Evolutionary conservation across 2,329 filamentous ascomycete species (phyloP), one percentile per base, ranked within the genome.

Genomic region (Penicillium sumatraense): DNA sequence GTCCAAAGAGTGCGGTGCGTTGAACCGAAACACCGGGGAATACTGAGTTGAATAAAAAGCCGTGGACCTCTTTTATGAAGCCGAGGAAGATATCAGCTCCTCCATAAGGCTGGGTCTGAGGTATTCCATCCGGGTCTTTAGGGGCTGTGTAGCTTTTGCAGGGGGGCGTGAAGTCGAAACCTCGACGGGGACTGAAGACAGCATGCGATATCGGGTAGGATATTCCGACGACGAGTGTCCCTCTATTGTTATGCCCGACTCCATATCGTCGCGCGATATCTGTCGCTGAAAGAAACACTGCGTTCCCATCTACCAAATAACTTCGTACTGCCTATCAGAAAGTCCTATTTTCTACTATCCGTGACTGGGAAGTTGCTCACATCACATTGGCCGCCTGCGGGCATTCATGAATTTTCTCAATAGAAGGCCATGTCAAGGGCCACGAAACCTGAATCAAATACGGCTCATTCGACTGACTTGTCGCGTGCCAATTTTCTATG

Each of bases 1-100:
- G 80, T 0, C 80, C 80, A 36, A 75, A 81, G 1, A 83, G 66
- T 0, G 77, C 80, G 46, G 77, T 77, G 21, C 72, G 72, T 1
- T 67, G 63, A 14, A 74, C 69, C 0, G 57, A 61, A 2, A 72
- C 61, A n/a, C 64, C 66, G 1, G 62, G 68, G 53, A 68, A 79
- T 23, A 56, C 67, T 23, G 14, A 64, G 38, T 33, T 65, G 46
- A 7, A 72, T 54, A 56, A 26, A 29, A 73, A 68, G 0, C 75
- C 68, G 49, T 74, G 74, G 2, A 80, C 68, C 2, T 72, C 67
- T 1, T 69, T 67, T 24, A 82, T 76, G 51, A 80, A 79, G 0
- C 71, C 57, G 1, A 81, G 69, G 20, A 82, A 79, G 6, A 73
- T 67, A 44, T 79, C 72, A 0, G 79, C 80, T 29, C 79, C 79